These are phyloP conservation scores for Cladorrhinum sp. DNA, from an alignment of 2,329 filamentous ascomycete species.

Conservation along the genomic window DNA sequence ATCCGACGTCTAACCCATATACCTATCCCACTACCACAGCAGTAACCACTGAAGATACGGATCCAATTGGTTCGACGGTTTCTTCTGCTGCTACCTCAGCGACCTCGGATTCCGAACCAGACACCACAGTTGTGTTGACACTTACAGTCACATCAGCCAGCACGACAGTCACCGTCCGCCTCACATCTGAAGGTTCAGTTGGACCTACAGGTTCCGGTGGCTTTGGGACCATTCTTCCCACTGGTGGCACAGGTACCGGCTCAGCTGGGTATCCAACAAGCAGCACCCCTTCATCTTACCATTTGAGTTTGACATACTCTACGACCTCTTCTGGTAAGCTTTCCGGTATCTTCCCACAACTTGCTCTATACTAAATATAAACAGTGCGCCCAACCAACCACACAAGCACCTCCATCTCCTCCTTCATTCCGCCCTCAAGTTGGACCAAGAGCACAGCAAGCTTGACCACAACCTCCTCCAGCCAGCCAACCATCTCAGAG, in stretches of 20 bases:
- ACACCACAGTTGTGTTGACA: conserved; percentile 5
- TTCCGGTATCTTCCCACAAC: neutral
- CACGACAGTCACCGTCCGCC: neutral
- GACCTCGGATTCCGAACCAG: neutral
- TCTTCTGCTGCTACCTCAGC: neutral
- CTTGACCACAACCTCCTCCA: neutral
- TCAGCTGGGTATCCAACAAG: neutral
- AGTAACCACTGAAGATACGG: conserved; percentile 5
- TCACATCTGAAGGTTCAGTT: neutral
- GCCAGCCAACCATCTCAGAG: neutral
- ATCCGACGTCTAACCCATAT: neutral
- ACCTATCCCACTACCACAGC: neutral
- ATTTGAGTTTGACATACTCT: conserved; percentile 16
- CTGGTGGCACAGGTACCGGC: neutral
- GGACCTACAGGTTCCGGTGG: neutral
- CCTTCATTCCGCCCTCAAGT: neutral
- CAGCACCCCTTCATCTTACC: neutral
- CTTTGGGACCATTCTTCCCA: neutral
- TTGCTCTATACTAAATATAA: neutral
- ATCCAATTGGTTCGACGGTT: conserved; percentile 6
- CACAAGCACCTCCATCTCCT: neutral
- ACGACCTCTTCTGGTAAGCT: conserved; percentile 4
- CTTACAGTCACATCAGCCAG: conserved; percentile 12
- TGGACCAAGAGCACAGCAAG: conserved; percentile 11
- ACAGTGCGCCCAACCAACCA: neutral